Evolutionary conservation across 1,139 yeast species (phyloP), one percentile per base, ranked within the genome.

Genomic region (Maudiozyma humilis): DNA sequence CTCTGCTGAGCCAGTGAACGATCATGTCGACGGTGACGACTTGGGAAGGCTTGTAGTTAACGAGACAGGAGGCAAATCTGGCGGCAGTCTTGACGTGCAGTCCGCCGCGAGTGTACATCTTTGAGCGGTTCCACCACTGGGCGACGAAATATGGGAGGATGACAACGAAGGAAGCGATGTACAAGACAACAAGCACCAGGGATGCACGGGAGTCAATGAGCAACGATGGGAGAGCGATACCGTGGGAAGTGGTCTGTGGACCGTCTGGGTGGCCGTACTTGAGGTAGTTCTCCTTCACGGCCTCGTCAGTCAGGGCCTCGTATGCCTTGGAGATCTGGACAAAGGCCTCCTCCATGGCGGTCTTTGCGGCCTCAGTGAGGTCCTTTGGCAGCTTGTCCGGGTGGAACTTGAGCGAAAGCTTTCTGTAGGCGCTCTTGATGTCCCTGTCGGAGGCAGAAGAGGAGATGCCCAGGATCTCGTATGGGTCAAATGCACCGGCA

Each of bases 261-360:
- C 98, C 98, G 67, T 93, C 98, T 5, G 99, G 99, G 62, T 93
- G 95, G 38, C 99, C 99, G 59, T 82, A 91, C 57, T 78, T 81
- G 59, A 82, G 69, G 62, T 76, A 89, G 63, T 93, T 93, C 52
- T 84, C 86, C 56, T 80, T 80, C 10, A 88, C 79, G 30, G 73
- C 77, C 53, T 86, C 96, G 65, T 93, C 98, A 12, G 98, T 93
- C 53, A 93, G 74, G 0, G 98, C 87, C 65, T 88, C 85, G 67
- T 93, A 88, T 23, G 99, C 99, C 65, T 86, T 84, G 48, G 88
- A 83, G 57, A 93, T 83, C 53, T 77, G 73, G 39, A 89, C 93
- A 64, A 79, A 91, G 43, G 76, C 76, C 45, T 82, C 79, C 64
- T 91, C 96, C 65, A 84, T 71, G 30, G 67, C 72, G 41, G 66